Percentiles rank a stretch among this genome's conserved stretches.
Conservation (phyloP, 1,139 yeast species). For the Debaryomyces psychrophilus region DNA sequence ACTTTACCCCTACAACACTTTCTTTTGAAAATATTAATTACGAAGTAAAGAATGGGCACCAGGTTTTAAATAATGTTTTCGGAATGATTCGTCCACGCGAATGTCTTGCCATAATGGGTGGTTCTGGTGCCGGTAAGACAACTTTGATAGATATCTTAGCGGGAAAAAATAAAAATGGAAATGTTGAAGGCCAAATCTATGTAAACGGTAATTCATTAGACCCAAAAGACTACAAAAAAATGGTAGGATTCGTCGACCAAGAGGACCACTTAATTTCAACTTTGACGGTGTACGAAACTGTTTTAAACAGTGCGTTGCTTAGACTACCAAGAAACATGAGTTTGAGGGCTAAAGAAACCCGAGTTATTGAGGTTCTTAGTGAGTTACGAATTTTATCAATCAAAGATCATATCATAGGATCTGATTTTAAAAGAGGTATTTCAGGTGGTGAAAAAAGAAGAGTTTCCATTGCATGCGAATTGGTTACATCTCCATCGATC, state of each 20-base stretch:
- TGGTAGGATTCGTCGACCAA: slow-evolving; percentile 96
- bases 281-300: slow-evolving; percentile 92
- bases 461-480: slow-evolving; percentile 87
- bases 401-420: slow-evolving; percentile 85
- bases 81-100: slow-evolving; percentile 87
- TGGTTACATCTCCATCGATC: slow-evolving; percentile 83
- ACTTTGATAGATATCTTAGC: slow-evolving; percentile 90
- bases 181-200: slow-evolving; percentile 61
- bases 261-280: slow-evolving; percentile 92
- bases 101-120: slow-evolving; percentile 95
- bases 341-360: slow-evolving; percentile 66
- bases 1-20: slow-evolving; percentile 74
- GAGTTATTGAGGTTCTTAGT: slow-evolving; percentile 82
- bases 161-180: slow-evolving; percentile 80
- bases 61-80: slow-evolving; percentile 61
- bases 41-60: slow-evolving; percentile 50
- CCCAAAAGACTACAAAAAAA: slow-evolving; percentile 55
- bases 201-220: slow-evolving; percentile 67
- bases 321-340: slow-evolving; percentile 84
- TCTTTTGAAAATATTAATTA: slow-evolving; percentile 76
- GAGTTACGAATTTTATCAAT: slow-evolving; percentile 84
- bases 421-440: slow-evolving; percentile 87
- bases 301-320: slow-evolving; percentile 84
- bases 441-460: slow-evolving; percentile 93
- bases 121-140: slow-evolving; percentile 98